Evolutionary conservation across 495 filamentous ascomycete genomes (phyloP).

Genomic region (Neurospora tetraspora): DNA sequence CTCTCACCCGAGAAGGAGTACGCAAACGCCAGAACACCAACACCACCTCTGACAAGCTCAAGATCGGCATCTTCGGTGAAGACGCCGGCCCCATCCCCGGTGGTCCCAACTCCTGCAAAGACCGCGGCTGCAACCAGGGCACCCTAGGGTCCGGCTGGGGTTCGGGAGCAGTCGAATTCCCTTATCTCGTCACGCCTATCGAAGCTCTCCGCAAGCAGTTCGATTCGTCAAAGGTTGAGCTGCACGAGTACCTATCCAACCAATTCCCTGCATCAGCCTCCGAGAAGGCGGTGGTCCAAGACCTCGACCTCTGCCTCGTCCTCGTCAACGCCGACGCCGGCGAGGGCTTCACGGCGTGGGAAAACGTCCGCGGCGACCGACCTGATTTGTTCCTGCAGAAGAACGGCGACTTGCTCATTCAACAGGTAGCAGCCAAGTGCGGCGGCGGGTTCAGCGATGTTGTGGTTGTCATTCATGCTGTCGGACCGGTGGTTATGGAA

Average conservation of each 20-base stretch:
- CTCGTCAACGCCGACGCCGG: conserved; percentile 55
- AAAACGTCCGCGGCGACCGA: conserved; percentile 68
- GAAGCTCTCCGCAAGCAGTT: conserved; percentile 56
- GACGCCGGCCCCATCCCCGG: conserved; percentile 63
- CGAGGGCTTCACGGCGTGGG: conserved; percentile 54
- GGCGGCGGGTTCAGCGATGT: conserved; percentile 53
- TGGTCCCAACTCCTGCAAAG: conserved; percentile 4
- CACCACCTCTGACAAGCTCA: conserved; percentile 30
- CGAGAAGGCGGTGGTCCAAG: conserved; percentile 22
- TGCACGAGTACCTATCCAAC: conserved; percentile 54
- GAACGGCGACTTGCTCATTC: conserved; percentile 62
- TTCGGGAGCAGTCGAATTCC: conserved; percentile 78
- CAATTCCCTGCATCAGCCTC: conserved; percentile 14
- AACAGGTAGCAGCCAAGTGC: conserved; percentile 61
- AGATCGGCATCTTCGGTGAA: conserved; percentile 74
- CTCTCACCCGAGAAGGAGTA: conserved; percentile 39
- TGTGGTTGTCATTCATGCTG: conserved; percentile 81
- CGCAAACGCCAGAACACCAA: background rate
- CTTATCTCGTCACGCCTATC: conserved; percentile 64
- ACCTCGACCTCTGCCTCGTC: conserved; percentile 59
- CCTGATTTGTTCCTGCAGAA: conserved; percentile 72
- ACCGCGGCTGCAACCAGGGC: conserved; percentile 60
- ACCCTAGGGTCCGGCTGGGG: conserved; percentile 86
- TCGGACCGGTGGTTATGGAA: conserved; percentile 80
- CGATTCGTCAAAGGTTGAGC: conserved; percentile 45